phyloP scores from a whole-genome alignment of 2,329 filamentous ascomycete species.

The Helicocarpus griseus region DNA sequence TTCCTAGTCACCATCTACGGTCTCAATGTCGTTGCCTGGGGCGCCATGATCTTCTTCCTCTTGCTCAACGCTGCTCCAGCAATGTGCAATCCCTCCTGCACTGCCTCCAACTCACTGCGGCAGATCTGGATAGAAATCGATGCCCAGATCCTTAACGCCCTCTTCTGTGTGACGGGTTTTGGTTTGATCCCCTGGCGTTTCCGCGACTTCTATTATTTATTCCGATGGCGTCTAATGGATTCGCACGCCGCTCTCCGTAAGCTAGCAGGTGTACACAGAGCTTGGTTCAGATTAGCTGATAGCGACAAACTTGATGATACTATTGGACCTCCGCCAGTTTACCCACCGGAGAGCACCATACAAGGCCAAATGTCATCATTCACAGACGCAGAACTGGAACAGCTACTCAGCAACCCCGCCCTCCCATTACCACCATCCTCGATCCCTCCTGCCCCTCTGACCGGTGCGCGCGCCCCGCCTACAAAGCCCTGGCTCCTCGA shows the following conservation, averaged over 20 bases:
- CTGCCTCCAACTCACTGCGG: slow-evolving; percentile 65
- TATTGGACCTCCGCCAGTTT: slow-evolving; percentile 16
- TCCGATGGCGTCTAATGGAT: slow-evolving; percentile 51
- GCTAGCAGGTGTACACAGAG: slow-evolving; percentile 63
- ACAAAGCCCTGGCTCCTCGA: slow-evolving; percentile 68
- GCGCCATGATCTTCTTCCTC: slow-evolving; percentile 80
- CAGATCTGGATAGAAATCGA: slow-evolving; percentile 78
- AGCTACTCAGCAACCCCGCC: slow-evolving; percentile 38
- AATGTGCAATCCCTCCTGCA: slow-evolving; percentile 51
- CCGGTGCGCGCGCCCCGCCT: slow-evolving; percentile 57
- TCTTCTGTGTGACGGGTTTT: slow-evolving; percentile 82
- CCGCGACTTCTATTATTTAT: slow-evolving; percentile 64
- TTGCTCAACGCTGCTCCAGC: slow-evolving; percentile 59
- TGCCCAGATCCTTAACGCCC: slow-evolving; percentile 69
- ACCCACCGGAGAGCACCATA: slow-evolving; percentile 12
- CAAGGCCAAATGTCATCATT: slow-evolving; percentile 6
- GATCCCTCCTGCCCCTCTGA: slow-evolving; percentile 59
- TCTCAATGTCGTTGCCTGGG: slow-evolving; percentile 78
- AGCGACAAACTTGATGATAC: slow-evolving; percentile 47
- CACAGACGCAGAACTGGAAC: slow-evolving; percentile 42
- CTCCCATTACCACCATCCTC: slow-evolving; percentile 57
- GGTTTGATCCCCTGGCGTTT: slow-evolving; percentile 78
- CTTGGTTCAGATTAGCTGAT: slow-evolving; percentile 65
- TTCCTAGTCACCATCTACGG: slow-evolving; percentile 71
- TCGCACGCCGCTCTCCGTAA: slow-evolving; percentile 51